phyloP scores from a whole-genome alignment of 2,329 filamentous ascomycete genomes.

The Pseudopyrenochaeta lycopersici region DNA sequence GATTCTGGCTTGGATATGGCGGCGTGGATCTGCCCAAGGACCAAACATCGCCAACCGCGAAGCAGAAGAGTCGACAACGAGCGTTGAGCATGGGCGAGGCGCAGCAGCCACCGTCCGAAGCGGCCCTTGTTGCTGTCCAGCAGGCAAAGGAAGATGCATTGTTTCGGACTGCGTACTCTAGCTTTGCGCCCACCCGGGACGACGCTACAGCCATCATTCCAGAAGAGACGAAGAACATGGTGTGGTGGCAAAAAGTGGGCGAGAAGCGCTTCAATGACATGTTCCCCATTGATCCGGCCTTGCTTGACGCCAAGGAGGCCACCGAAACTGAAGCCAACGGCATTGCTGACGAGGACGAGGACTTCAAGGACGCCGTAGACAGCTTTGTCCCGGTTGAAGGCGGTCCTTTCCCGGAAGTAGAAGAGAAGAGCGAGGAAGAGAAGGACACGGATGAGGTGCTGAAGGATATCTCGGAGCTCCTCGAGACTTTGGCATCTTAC shows the following conservation, averaged over 20 bases:
- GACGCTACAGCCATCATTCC: conserved; percentile 76
- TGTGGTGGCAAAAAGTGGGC: conserved; percentile 81
- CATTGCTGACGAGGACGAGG: conserved; percentile 42
- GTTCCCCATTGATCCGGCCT: conserved; percentile 63
- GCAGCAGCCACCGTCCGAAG: conserved; percentile 60
- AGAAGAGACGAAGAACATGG: conserved; percentile 69
- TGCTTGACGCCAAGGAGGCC: conserved; percentile 49
- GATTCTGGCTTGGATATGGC: conserved; percentile 70
- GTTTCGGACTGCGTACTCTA: conserved; percentile 80
- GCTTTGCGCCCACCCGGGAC: conserved; percentile 80
- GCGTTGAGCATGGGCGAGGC: conserved; percentile 72
- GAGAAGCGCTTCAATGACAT: conserved; percentile 71
- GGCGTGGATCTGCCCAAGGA: conserved; percentile 54
- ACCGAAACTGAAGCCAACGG: conserved; percentile 49
- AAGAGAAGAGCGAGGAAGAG: conserved; percentile 58
- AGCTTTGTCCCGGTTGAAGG: conserved; percentile 44
- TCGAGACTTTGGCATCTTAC: conserved; percentile 79
- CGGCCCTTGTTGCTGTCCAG: conserved; percentile 53
- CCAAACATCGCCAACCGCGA: conserved; percentile 68
- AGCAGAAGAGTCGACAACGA: conserved; percentile 74
- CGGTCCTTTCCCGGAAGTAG: conserved; percentile 26
- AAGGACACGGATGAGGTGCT: conserved; percentile 75
- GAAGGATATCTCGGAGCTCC: conserved; percentile 76
- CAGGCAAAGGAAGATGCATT: conserved; percentile 75
- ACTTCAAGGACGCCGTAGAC: conserved; percentile 50